Evolutionary conservation across 1,139 yeast genomes (phyloP).

Genomic region (Pichia cactophila): DNA sequence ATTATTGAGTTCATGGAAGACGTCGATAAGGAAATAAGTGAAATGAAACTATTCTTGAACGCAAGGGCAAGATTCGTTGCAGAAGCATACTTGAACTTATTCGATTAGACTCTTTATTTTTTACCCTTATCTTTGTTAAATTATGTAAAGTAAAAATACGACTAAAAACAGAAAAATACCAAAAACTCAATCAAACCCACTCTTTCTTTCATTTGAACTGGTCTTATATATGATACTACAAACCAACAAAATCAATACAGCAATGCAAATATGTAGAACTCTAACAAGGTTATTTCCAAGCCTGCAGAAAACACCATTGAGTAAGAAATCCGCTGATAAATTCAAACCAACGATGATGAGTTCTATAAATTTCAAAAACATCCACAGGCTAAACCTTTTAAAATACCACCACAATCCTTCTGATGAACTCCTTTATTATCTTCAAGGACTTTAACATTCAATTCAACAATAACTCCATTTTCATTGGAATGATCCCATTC

Average conservation of each 20-base stretch:
- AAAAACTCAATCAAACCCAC: too few relatives aligned
- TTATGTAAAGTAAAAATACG: background rate
- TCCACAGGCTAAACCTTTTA: slow-evolving; percentile 31
- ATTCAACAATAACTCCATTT: slow-evolving; percentile 16
- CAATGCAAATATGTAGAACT: background rate
- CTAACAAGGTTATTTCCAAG: slow-evolving; percentile 13
- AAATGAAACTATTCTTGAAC: slow-evolving; percentile 92
- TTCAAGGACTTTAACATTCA: slow-evolving; percentile 12
- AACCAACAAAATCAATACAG: background rate
- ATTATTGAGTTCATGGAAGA: slow-evolving; percentile 98
- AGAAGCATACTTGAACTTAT: slow-evolving; percentile 80
- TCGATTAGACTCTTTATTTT: slow-evolving; percentile 35
- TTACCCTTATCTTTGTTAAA: background rate
- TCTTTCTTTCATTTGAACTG: background rate
- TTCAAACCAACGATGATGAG: background rate
- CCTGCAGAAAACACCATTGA: slow-evolving; percentile 23
- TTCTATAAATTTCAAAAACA: slow-evolving; percentile 15
- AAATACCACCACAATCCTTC: slow-evolving; percentile 12
- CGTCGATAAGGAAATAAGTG: slow-evolving; percentile 97
- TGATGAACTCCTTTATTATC: background rate
- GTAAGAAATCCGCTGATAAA: background rate
- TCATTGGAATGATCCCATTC: slow-evolving; percentile 58
- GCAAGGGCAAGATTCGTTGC: slow-evolving; percentile 98
- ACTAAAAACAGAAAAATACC: too few relatives aligned
- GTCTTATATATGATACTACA: background rate